A percentile compares a stretch with the other conserved stretches of the same genome.
These are phyloP conservation scores for Quercus berberidifolia DNA, from an alignment of 306 rosid species.

Conservation along the genomic window DNA sequence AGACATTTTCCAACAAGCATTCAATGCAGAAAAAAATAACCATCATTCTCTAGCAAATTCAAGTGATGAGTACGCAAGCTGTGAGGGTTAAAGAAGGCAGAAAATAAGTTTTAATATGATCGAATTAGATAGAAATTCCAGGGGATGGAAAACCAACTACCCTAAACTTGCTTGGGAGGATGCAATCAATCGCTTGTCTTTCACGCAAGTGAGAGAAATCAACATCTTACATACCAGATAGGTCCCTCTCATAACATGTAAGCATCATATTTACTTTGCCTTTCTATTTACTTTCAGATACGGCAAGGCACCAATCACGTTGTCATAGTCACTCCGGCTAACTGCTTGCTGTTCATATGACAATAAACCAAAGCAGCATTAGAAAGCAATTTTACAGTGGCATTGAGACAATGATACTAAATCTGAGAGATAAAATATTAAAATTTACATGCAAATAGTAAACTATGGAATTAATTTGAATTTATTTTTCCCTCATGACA, in stretches of 20 bases:
- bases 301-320: conserved; percentile 83
- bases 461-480: too few relatives aligned
- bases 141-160: conserved; percentile 9
- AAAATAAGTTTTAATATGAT: background rate
- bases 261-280: conserved; percentile 37
- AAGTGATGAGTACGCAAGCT: background rate
- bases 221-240: conserved; percentile 20
- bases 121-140: background rate
- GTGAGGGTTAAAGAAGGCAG: background rate
- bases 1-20: background rate
- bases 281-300: conserved; percentile 85
- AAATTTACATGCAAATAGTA: background rate
- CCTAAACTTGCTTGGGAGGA: conserved; percentile 20
- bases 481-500: background rate
- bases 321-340: conserved; percentile 82
- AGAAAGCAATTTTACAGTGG: conserved; percentile 16
- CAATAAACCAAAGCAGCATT: conserved; percentile 10
- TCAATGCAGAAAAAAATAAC: background rate
- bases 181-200: background rate
- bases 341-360: conserved; percentile 53
- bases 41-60: background rate
- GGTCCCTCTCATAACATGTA: background rate
- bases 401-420: background rate
- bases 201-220: background rate
- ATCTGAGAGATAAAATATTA: background rate